phyloP scores from a whole-genome alignment of 345 rosid species.

The Crucihimalaya himalaica region DNA sequence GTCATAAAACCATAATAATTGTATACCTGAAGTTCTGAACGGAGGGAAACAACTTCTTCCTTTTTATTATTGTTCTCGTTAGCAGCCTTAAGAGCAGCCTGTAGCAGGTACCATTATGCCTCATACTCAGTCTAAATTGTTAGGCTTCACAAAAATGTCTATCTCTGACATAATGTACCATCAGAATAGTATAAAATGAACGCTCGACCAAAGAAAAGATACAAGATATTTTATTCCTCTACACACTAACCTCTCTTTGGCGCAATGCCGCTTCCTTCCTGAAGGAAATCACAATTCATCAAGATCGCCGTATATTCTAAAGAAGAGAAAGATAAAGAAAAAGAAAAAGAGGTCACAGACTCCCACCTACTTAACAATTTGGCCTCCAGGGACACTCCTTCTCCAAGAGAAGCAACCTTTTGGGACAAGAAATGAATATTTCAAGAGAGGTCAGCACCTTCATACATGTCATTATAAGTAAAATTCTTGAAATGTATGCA shows the following conservation, averaged over 20 bases:
- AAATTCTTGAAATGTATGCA: not conserved
- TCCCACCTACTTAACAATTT: slow-evolving; percentile 81
- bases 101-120: slow-evolving; percentile 23
- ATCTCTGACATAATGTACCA: slow-evolving; percentile 10
- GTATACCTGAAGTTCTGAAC: slow-evolving; percentile 59
- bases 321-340: slow-evolving; percentile 14
- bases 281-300: slow-evolving; percentile 20
- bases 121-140: slow-evolving; percentile 5
- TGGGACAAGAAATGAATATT: not conserved
- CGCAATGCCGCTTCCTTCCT: slow-evolving; percentile 92
- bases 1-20: slow-evolving; percentile 18
- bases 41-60: slow-evolving; percentile 67
- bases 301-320: slow-evolving; percentile 3
- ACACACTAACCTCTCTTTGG: slow-evolving; percentile 71
- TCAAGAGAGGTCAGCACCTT: not conserved
- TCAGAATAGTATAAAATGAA: slow-evolving; percentile 3
- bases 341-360: slow-evolving; percentile 13
- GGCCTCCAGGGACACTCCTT: slow-evolving; percentile 94
- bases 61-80: slow-evolving; percentile 66
- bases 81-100: slow-evolving; percentile 91
- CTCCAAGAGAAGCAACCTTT: slow-evolving; percentile 95
- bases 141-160: not conserved
- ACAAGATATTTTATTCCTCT: not conserved
- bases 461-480: not conserved
- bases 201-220: not conserved